These are phyloP conservation scores for Tulasnella sp. DNA, from an alignment of 768 basidiomycete species.

Conservation along the genomic window DNA sequence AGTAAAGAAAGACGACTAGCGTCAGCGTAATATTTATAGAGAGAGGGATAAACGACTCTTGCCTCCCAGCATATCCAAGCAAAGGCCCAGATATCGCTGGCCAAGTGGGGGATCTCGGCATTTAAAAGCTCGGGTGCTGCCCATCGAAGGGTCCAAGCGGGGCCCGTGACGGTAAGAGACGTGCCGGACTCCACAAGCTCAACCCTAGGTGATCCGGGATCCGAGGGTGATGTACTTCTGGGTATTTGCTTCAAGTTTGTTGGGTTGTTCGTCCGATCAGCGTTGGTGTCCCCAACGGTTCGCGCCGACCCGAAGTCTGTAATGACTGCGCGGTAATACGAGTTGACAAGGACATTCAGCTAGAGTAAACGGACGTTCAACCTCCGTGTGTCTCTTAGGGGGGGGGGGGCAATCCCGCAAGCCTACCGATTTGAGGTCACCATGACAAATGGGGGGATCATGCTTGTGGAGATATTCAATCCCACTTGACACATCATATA, in stretches of 20 bases:
- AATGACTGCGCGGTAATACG: not conserved
- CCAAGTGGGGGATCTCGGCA: not conserved
- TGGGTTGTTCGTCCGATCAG: not conserved
- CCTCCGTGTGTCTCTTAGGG: not conserved
- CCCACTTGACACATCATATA: not conserved
- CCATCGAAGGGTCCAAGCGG: not conserved
- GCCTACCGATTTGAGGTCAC: not conserved
- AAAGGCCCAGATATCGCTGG: not conserved
- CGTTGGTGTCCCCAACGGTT: not conserved
- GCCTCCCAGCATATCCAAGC: not conserved
- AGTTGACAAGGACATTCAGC: not conserved
- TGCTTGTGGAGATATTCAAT: not conserved
- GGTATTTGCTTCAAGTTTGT: not conserved
- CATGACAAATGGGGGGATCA: not conserved
- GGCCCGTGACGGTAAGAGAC: not conserved
- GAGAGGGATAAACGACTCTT: not conserved
- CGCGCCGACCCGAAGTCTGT: not conserved
- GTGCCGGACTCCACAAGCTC: not conserved
- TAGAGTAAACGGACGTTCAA: not conserved
- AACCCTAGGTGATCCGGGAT: not conserved
- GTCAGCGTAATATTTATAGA: not conserved
- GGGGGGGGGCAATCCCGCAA: not conserved
- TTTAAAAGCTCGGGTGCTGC: not conserved
- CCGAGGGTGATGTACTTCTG: not conserved
- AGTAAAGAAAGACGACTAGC: not conserved